Conservation (phyloP, 805 yeast genomes). For the Saccharomycopsis synnaedendra region DNA sequence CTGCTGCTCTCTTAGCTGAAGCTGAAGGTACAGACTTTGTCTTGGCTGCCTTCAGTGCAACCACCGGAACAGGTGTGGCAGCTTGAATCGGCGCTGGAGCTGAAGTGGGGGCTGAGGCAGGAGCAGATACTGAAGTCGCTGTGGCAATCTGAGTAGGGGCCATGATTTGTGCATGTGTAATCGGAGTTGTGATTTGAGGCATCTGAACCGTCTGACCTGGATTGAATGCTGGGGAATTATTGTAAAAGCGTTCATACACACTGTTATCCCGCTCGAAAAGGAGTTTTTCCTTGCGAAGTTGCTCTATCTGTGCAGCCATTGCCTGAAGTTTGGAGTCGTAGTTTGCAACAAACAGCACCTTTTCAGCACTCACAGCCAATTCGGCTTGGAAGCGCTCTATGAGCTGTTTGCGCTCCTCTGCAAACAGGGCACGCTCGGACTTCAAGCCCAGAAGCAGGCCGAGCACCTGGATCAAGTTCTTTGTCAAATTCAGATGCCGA, state of each 20-base stretch:
- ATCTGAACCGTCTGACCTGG: not conserved
- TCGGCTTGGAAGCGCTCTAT: conserved; percentile 12
- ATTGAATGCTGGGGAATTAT: too few relatives aligned
- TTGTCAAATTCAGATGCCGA: conserved; percentile 4
- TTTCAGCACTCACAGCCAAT: conserved; percentile 7
- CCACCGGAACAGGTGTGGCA: too few relatives aligned
- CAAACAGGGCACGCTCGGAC: conserved; percentile 1
- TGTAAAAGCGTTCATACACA: conserved; percentile 3
- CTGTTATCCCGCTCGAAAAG: conserved; percentile 14
- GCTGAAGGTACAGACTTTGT: too few relatives aligned
- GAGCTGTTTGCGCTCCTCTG: conserved; percentile 8
- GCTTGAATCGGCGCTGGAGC: not conserved
- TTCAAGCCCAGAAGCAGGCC: not conserved
- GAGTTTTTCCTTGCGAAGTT: conserved; percentile 11
- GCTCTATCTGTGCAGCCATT: conserved; percentile 7
- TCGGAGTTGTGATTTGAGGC: not conserved
- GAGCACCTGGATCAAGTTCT: conserved; percentile 13
- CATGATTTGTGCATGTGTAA: not conserved
- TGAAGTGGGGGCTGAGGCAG: not conserved
- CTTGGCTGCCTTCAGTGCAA: too few relatives aligned
- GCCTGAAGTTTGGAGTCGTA: conserved; percentile 3
- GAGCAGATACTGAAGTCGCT: not conserved
- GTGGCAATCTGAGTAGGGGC: not conserved
- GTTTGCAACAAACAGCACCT: conserved; percentile 12
- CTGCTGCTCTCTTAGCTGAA: too few relatives aligned